Evolutionary conservation across 495 filamentous ascomycete species (phyloP).

Genomic region (Beverwykella pulmonaria): DNA sequence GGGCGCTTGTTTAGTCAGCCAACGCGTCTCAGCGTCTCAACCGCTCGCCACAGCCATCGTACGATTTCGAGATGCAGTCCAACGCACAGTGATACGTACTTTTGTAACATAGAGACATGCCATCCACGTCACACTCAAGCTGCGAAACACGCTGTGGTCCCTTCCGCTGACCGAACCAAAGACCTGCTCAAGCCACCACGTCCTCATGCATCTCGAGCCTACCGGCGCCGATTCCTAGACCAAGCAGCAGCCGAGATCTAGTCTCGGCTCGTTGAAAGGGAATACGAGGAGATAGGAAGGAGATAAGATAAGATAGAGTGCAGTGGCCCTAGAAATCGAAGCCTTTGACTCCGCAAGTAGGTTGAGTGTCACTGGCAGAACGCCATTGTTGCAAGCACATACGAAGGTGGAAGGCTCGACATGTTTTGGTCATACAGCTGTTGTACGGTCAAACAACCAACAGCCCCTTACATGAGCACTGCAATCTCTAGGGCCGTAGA

Average conservation of each 20-base stretch:
- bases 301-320: constrained; percentile 1
- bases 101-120: too few species aligned
- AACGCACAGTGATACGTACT: too few species aligned
- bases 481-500: too few species aligned
- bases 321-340: not conserved
- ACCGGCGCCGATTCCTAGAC: not conserved
- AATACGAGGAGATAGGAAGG: not conserved
- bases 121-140: too few species aligned
- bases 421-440: constrained; percentile 18
- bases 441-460: constrained; percentile 18
- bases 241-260: not conserved
- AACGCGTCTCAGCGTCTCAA: too few species aligned
- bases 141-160: too few species aligned
- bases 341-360: not conserved
- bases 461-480: constrained; percentile 18
- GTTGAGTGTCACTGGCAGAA: not conserved
- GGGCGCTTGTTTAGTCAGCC: too few species aligned
- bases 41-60: too few species aligned
- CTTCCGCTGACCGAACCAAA: too few species aligned
- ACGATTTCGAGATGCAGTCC: too few species aligned
- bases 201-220: not conserved
- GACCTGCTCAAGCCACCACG: too few species aligned
- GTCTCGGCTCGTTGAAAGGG: too few species aligned
- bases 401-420: constrained; percentile 9
- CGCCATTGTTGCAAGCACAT: not conserved